A percentile compares a stretch with the other conserved stretches of the same genome.
These are phyloP conservation scores for Naganishia liquefaciens DNA, from an alignment of 1,284 basidiomycete species.

Conservation along the genomic window DNA sequence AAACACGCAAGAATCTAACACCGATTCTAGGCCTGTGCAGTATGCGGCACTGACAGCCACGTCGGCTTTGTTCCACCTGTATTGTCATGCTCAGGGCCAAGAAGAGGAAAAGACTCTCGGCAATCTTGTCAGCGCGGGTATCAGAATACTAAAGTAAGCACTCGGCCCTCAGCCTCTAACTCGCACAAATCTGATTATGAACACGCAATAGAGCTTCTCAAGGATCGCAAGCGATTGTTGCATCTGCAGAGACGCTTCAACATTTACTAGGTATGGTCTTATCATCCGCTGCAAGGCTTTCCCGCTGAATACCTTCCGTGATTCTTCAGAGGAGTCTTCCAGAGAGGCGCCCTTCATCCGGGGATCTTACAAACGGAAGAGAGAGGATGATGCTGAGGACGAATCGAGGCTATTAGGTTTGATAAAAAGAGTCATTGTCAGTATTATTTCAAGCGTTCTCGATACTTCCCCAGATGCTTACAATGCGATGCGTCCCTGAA, in stretches of 20 bases:
- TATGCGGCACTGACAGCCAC: conserved; percentile 16
- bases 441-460: not conserved
- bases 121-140: conserved; percentile 11
- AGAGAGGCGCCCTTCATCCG: not conserved
- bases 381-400: conserved; percentile 5
- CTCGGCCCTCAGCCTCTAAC: no score
- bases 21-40: conserved; percentile 4
- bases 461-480: not conserved
- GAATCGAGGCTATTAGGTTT: conserved; percentile 8
- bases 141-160: conserved; percentile 8
- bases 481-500: no score
- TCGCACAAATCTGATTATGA: no score
- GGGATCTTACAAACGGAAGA: conserved; percentile 2
- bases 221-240: conserved; percentile 7
- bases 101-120: conserved; percentile 1
- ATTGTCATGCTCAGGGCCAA: conserved; percentile 6
- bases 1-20: no score
- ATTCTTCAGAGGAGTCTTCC: not conserved
- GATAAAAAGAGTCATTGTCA: conserved; percentile 16
- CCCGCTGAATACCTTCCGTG: not conserved
- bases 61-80: conserved; percentile 11
- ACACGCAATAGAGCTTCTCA: conserved; percentile 1
- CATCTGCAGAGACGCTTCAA: conserved; percentile 9
- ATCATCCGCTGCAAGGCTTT: not conserved
- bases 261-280: conserved; percentile 5